Conservation (phyloP, 1,284 basidiomycete genomes). For the Cutaneotrichosporon sp. region DNA sequence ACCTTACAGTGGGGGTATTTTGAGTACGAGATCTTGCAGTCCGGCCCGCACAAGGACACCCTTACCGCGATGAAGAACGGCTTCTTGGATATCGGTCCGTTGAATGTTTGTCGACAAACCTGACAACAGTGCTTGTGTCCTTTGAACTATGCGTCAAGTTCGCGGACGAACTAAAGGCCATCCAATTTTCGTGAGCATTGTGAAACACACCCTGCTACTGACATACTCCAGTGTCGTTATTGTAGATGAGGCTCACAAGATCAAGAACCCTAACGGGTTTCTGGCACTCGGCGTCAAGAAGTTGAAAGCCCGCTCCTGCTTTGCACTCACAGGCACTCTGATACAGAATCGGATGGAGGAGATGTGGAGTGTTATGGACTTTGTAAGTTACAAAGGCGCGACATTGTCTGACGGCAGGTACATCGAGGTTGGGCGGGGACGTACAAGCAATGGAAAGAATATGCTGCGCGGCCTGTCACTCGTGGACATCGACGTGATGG, state of each 20-base stretch:
- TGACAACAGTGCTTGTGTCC: constrained; percentile 33
- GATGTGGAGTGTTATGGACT: constrained; percentile 51
- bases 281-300: constrained; percentile 47
- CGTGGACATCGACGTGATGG: constrained; percentile 46
- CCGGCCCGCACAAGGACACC: constrained; percentile 14
- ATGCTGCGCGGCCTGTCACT: constrained; percentile 46
- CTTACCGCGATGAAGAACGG: constrained; percentile 24
- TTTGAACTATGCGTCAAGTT: constrained; percentile 26
- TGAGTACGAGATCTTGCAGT: constrained; percentile 32
- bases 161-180: constrained; percentile 30
- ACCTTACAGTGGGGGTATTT: constrained; percentile 43
- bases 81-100: constrained; percentile 41
- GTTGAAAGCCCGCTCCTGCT: constrained; percentile 35
- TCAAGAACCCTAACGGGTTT: constrained; percentile 36
- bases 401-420: constrained; percentile 18
- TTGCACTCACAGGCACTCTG: constrained; percentile 41
- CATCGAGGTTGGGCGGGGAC: constrained; percentile 45
- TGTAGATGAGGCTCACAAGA: constrained; percentile 44
- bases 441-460: constrained; percentile 39
- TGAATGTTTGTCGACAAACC: background rate
- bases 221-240: constrained; percentile 29
- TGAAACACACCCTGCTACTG: background rate
- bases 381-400: constrained; percentile 28
- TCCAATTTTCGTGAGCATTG: constrained; percentile 36
- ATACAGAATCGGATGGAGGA: constrained; percentile 52